Percentiles rank a stretch among this genome's conserved stretches.
Conservation (phyloP, 768 basidiomycete genomes). For the Lentinula detonsa region DNA sequence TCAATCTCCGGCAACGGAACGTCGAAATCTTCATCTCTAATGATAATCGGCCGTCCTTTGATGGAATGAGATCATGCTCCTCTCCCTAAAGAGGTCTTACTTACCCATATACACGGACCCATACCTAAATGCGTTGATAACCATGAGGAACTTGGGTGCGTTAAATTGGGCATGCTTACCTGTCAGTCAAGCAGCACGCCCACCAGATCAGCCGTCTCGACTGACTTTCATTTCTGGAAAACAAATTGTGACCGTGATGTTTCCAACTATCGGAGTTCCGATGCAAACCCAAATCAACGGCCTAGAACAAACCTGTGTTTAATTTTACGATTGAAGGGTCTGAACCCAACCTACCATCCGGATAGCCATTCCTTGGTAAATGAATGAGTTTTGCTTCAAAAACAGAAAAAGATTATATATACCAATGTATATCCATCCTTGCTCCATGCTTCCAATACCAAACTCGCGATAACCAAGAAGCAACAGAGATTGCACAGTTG, state of each 20-base stretch:
- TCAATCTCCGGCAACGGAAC: constrained; percentile 53
- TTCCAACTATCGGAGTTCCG: constrained; percentile 75
- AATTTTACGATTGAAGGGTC: background rate
- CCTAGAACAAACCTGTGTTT: constrained; percentile 32
- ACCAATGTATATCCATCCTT: constrained; percentile 84
- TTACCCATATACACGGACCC: constrained; percentile 71
- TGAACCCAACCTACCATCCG: constrained; percentile 48
- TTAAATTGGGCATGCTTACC: constrained; percentile 33
- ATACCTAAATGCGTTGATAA: constrained; percentile 36
- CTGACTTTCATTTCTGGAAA: constrained; percentile 62
- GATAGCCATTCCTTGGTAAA: constrained; percentile 56
- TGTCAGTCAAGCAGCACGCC: constrained; percentile 65
- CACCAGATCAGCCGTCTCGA: constrained; percentile 77
- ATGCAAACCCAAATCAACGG: constrained; percentile 76
- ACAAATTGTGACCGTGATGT: constrained; percentile 51
- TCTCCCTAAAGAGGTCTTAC: constrained; percentile 9
- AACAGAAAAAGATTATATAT: constrained; percentile 10
- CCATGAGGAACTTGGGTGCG: constrained; percentile 1
- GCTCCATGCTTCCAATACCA: constrained; percentile 80
- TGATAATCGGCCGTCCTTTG: constrained; percentile 60
- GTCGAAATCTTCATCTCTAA: constrained; percentile 67
- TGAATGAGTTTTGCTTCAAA: constrained; percentile 7
- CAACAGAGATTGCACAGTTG: constrained; percentile 77
- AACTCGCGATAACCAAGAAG: constrained; percentile 81
- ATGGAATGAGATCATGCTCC: constrained; percentile 4